These are phyloP conservation scores for Heliamphora pulchella DNA, from an alignment of 179 eudicot species.

Conservation along the genomic window DNA sequence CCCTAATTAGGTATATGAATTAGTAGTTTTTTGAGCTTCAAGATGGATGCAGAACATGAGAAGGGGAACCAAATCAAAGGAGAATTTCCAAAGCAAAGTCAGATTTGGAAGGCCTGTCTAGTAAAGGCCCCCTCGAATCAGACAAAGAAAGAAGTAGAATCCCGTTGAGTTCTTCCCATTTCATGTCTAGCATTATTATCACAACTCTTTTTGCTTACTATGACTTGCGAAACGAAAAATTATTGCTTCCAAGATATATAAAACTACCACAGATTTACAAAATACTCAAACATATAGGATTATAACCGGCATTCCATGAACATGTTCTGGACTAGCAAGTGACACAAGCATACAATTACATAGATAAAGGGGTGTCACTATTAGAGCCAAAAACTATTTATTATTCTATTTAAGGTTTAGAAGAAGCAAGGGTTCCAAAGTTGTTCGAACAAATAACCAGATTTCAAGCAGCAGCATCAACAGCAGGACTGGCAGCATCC, in stretches of 20 bases:
- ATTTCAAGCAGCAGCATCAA: constrained; percentile 17
- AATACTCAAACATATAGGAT: not conserved
- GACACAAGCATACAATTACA: not conserved
- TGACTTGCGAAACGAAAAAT: not conserved
- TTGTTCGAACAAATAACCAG: not conserved
- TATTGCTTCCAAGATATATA: not conserved
- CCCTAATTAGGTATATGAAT: too few species aligned
- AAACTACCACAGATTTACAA: too few species aligned
- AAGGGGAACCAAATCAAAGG: not conserved
- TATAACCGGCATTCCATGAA: not conserved
- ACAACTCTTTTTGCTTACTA: not conserved
- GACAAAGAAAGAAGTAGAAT: not conserved
- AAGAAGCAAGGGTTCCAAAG: not conserved
- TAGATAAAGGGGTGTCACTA: not conserved
- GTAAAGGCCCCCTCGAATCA: not conserved
- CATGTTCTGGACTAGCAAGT: not conserved
- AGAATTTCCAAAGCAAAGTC: constrained; percentile 10
- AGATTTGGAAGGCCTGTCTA: not conserved
- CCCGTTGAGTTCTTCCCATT: too few species aligned
- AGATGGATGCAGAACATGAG: constrained; percentile 3
- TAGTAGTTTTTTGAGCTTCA: not conserved
- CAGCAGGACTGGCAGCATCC: constrained; percentile 11
- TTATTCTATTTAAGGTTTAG: not conserved
- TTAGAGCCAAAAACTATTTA: not conserved
- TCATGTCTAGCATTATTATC: too few species aligned